phyloP scores from a whole-genome alignment of 257 asterid species.

The Lycium barbarum region DNA sequence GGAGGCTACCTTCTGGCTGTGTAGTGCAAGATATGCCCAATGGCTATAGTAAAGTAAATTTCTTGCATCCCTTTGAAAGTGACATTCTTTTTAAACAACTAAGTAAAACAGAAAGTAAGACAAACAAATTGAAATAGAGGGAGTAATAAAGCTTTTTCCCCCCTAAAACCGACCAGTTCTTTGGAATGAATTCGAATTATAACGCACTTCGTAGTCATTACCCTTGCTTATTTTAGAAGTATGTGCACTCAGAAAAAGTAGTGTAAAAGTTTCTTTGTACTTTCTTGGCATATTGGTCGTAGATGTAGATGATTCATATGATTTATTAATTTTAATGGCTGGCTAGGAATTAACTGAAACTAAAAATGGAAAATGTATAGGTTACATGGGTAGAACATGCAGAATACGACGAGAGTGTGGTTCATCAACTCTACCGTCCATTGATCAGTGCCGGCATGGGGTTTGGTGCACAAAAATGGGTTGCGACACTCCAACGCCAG shows the following conservation, averaged over 20 bases:
- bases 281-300: too few relatives aligned
- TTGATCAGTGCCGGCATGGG: constrained; percentile 76
- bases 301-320: background rate
- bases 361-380: constrained; percentile 38
- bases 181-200: too few relatives aligned
- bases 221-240: too few relatives aligned
- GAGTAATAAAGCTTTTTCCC: too few relatives aligned
- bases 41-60: constrained; percentile 83
- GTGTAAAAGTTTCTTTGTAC: too few relatives aligned
- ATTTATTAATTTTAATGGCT: background rate
- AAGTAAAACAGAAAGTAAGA: too few relatives aligned
- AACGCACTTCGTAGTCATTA: too few relatives aligned
- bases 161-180: too few relatives aligned
- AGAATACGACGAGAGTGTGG: constrained; percentile 68
- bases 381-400: constrained; percentile 93
- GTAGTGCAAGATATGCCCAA: constrained; percentile 94
- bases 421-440: constrained; percentile 77
- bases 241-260: too few relatives aligned
- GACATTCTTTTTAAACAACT: too few relatives aligned
- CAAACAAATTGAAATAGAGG: too few relatives aligned
- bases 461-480: constrained; percentile 85
- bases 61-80: background rate
- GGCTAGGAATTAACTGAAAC: background rate
- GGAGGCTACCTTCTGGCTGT: constrained; percentile 95
- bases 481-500: constrained; percentile 84